phyloP scores from a whole-genome alignment of 768 basidiomycete species.

The Serendipita indica region DNA sequence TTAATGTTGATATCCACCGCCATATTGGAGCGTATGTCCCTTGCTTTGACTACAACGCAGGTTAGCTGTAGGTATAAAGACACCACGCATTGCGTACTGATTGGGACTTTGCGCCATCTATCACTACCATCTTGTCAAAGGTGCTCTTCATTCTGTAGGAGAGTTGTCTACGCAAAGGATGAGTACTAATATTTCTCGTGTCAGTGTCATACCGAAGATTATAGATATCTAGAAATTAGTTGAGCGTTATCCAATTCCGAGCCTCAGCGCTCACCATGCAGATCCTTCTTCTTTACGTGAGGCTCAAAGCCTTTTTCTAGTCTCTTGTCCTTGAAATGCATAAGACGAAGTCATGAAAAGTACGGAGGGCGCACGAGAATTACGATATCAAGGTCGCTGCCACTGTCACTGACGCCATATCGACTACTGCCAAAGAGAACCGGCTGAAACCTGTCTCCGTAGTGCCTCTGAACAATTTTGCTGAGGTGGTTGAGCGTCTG shows the following conservation, averaged over 20 bases:
- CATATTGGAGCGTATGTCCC: constrained; percentile 28
- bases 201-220: background rate
- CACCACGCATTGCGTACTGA: constrained; percentile 22
- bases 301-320: background rate
- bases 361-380: constrained; percentile 29
- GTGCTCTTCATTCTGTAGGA: background rate
- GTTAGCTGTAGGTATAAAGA: background rate
- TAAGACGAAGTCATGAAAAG: background rate
- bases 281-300: background rate
- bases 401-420: constrained; percentile 29
- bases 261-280: background rate
- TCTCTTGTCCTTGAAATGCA: background rate
- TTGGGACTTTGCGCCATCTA: constrained; percentile 31
- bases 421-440: constrained; percentile 35
- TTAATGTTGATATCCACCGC: constrained; percentile 49
- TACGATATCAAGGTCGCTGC: constrained; percentile 39
- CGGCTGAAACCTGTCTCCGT: constrained; percentile 25
- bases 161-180: background rate
- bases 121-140: constrained; percentile 15
- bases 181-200: background rate
- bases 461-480: constrained; percentile 20
- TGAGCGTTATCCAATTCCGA: too few relatives aligned
- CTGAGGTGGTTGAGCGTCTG: constrained; percentile 18
- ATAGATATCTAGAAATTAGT: background rate
- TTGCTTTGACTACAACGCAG: constrained; percentile 33